Evolutionary conservation across 129 eudicot genomes (phyloP).

Genomic region (Calendula officinalis): DNA sequence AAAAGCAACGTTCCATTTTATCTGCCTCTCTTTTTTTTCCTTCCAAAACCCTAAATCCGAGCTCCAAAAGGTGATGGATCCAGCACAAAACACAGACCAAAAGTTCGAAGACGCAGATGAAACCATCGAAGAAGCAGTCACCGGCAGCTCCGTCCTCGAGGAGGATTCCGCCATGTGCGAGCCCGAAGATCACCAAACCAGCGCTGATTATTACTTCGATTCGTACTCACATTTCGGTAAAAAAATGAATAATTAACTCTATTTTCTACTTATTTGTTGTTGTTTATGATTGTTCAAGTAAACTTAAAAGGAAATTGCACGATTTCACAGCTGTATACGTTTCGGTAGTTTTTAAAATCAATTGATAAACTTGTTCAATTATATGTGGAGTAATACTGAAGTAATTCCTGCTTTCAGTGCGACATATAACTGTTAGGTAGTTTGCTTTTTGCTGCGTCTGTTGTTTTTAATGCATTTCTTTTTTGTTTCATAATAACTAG

Average conservation of each 20-base stretch:
- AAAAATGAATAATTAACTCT: no score
- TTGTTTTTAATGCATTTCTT: no score
- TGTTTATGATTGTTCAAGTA: neutral
- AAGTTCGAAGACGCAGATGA: constrained; percentile 7
- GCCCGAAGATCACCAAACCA: neutral
- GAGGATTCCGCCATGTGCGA: neutral
- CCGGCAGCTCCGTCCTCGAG: neutral
- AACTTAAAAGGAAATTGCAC: neutral
- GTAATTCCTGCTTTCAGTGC: no score
- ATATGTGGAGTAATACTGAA: no score
- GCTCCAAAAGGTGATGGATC: neutral
- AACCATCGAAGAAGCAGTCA: neutral
- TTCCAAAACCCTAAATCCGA: neutral
- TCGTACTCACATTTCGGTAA: neutral
- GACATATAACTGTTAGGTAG: no score
- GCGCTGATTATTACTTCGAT: constrained; percentile 1
- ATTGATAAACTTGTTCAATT: no score
- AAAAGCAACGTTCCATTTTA: neutral
- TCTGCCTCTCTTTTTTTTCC: neutral
- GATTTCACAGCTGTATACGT: no score
- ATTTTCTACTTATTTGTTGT: neutral
- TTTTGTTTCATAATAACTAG: no score
- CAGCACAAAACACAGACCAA: neutral
- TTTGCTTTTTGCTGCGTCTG: no score
- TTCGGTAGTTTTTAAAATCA: no score